Evolutionary conservation across 352 stramenopile genomes (phyloP), one percentile per base, ranked within the genome.

Genomic region (Pythium oligandrum): DNA sequence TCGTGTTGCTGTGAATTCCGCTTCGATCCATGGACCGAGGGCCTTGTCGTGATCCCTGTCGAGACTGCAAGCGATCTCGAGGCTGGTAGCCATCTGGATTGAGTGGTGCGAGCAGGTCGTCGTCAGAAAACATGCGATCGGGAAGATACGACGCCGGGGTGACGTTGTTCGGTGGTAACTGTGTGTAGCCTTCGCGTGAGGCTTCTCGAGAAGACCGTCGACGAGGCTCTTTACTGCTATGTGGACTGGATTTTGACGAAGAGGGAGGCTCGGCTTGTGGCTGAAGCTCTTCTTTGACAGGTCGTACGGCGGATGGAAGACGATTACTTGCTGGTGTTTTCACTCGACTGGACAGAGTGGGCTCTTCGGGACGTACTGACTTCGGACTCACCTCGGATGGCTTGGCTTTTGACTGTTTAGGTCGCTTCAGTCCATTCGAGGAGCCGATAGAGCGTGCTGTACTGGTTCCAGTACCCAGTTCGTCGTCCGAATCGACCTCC

Each of bases 21-120:
- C 30, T 47, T 26, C 64, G 61, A 37, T 66, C 61, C 2, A 33
- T 71, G 51, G 34, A 62, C 3, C 73, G 66, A 9, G 72, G 75
- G 12, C 73, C 74, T 47, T 87, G 79, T 0, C 83, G 62, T 5
- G 75, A 90, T 1, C 82, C 78, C 52, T 93, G 82, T 5, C 83
- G 74, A 9, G 83, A 93, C 44, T 90, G 76, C 30, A 93, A 65
- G 3, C 83, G 76, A 59, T 93, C 83, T 9, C 78, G 66, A 7
- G 83, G 73, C 47, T 86, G 76, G 48, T 91, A 91, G 31, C 62
- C 54, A 12, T 86, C 75, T 9, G 61, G 53, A 1, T 59, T 52
- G 0, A 84, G 37, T 33, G 76, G 71, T 2, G 66, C 40, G 6
- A 89, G 52, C 9, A 85, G 44, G 42, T 81, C 71, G 0, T 65